A percentile compares a stretch with the other conserved stretches of the same genome.
Evolutionary conservation across 176 grass and related monocot genomes (phyloP).

Genomic region (Cenchrus fungigraminus): DNA sequence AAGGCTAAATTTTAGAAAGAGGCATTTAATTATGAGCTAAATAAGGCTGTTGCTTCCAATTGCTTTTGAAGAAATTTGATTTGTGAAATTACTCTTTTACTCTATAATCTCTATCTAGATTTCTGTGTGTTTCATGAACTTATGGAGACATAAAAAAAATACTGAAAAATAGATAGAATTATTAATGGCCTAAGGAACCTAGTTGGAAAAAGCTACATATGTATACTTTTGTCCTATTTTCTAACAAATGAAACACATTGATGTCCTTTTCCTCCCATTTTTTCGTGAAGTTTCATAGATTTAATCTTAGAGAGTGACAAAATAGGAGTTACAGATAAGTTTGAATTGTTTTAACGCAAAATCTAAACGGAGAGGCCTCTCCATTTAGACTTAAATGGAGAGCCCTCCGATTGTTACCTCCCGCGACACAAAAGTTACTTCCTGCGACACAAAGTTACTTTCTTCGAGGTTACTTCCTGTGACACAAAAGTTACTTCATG

Average conservation of each 20-base stretch:
- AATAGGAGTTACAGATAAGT: conserved; percentile 22
- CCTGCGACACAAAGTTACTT: too few relatives aligned
- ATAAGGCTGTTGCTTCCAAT: conserved; percentile 16
- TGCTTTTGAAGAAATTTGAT: conserved; percentile 7
- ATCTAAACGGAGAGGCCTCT: too few relatives aligned
- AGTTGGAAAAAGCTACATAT: neutral
- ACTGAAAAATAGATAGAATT: neutral
- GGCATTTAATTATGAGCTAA: neutral
- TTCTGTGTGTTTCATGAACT: neutral
- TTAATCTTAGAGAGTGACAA: neutral
- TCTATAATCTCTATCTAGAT: neutral
- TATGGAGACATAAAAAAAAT: neutral
- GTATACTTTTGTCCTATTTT: neutral
- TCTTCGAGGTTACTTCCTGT: too few relatives aligned
- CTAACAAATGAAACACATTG: neutral
- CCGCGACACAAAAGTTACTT: too few relatives aligned
- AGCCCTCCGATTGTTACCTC: too few relatives aligned
- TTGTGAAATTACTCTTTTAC: conserved; percentile 13
- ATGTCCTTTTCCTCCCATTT: neutral
- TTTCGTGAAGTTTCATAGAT: conserved; percentile 1
- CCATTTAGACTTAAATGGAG: neutral
- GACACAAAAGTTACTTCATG: too few relatives aligned
- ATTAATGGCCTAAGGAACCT: neutral
- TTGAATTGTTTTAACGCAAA: conserved; percentile 4
- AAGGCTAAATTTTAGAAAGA: neutral